Evolutionary conservation across 805 yeast genomes (phyloP), one percentile per base, ranked within the genome.

Genomic region (Kurtzmaniella cleridarum): DNA sequence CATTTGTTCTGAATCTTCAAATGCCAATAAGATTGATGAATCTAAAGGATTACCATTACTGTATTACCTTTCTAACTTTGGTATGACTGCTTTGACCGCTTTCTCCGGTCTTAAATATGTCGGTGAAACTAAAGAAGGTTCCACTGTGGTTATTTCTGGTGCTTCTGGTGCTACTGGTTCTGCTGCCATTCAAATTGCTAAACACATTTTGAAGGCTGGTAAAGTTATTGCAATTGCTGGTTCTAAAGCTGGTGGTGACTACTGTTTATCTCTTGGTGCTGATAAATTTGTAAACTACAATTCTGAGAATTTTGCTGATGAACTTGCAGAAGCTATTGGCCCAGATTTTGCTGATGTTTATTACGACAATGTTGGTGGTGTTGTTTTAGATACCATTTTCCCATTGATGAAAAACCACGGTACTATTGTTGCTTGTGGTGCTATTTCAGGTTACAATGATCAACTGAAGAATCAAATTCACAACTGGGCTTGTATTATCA

Each of bases 121-220:
- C 4, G 50, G 48, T 29, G 40, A 43, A 24, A 32, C 47, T 35
- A 44, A 48, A 41, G 43, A 38, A 13, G 47, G 45, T 9, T 53
- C 56, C 28, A 49, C 49, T 17, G 41, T 60, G 14, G 51, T 59
- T 16, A 45, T 59, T n/a, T 57, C 63, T 16, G 64, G 59, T 26
- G 64, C 65, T 14, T 53, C 60, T 5, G 65, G 64, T 23, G 65
- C 64, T 26, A 57, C 62, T 13, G 64, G 63, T 3, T 50, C 60
- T n/a, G 48, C 51, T 48, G 59, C 50, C 13, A 61, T 59, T 15
- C 65, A 60, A 41, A 46, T 59, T 18, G 60, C 63, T 36, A 59
- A 59, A 43, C 45, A 55, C 36, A 45, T 57, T 11, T 42, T 59
- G 40, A 55, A 55, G 27, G 51, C 53, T 18, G 43, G 50, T 30